These are phyloP conservation scores for Trichosporon sp. DNA, from an alignment of 1,284 basidiomycete genomes.

Conservation along the genomic window DNA sequence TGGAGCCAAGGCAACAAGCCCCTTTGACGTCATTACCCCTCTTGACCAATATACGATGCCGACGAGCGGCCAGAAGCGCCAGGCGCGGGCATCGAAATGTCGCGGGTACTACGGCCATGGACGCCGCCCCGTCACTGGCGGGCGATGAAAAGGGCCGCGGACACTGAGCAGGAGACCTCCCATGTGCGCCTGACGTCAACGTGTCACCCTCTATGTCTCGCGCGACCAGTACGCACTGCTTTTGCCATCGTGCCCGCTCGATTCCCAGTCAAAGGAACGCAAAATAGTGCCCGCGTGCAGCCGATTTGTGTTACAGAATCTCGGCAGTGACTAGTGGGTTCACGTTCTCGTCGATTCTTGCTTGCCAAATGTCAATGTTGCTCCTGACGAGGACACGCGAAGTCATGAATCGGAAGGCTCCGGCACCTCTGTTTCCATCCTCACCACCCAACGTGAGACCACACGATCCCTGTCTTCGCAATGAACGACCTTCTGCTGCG, in stretches of 20 bases:
- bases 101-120: background rate
- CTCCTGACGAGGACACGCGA: too few relatives aligned
- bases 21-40: background rate
- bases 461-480: too few relatives aligned
- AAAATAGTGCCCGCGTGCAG: background rate
- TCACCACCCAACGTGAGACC: too few relatives aligned
- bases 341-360: background rate
- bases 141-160: background rate
- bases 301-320: background rate
- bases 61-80: background rate
- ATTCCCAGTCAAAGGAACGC: background rate
- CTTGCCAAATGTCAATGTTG: too few relatives aligned
- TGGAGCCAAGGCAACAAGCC: background rate
- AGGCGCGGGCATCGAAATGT: background rate
- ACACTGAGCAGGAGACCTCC: background rate
- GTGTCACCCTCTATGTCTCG: background rate
- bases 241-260: background rate
- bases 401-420: too few relatives aligned
- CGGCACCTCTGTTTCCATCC: too few relatives aligned
- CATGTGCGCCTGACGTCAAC: background rate
- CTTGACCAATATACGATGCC: background rate
- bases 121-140: background rate
- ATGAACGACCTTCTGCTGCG: too few relatives aligned
- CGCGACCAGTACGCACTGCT: background rate
- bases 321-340: background rate